A percentile compares a stretch with the other conserved stretches of the same genome.
Evolutionary conservation across 2,329 filamentous ascomycete genomes (phyloP).

Genomic region (Whalleya microplaca): DNA sequence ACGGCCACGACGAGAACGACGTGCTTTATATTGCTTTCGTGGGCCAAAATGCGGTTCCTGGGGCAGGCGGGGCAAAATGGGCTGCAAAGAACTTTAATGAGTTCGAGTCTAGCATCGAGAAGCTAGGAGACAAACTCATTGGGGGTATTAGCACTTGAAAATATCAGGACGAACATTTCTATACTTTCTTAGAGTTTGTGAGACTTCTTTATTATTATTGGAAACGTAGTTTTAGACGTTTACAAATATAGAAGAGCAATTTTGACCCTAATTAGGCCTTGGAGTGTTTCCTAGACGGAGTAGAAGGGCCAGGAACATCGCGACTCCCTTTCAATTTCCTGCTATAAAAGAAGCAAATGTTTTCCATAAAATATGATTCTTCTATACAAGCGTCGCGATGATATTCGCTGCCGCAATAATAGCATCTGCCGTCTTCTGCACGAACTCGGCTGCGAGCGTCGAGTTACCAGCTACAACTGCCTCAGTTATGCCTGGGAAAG

Average conservation of each 20-base stretch:
- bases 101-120: constrained; percentile 58
- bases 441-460: constrained; percentile 34
- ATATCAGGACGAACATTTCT: too few relatives aligned
- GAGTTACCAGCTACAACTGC: constrained; percentile 30
- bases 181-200: too few relatives aligned
- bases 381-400: constrained; percentile 26
- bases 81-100: constrained; percentile 49
- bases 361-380: too few relatives aligned
- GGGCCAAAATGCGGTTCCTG: constrained; percentile 60
- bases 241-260: too few relatives aligned
- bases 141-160: constrained; percentile 34
- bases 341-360: too few relatives aligned
- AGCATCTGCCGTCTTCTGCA: constrained; percentile 34
- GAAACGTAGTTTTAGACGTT: too few relatives aligned
- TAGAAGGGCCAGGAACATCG: too few relatives aligned
- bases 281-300: too few relatives aligned
- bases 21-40: constrained; percentile 66
- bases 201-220: too few relatives aligned
- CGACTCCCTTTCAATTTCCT: too few relatives aligned
- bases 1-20: constrained; percentile 59
- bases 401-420: constrained; percentile 32
- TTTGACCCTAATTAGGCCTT: too few relatives aligned
- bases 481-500: constrained; percentile 38
- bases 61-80: constrained; percentile 58
- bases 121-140: constrained; percentile 57